Percentiles rank a stretch among this genome's conserved stretches.
phyloP scores from a whole-genome alignment of 1,139 yeast species.

The Blastobotrys elegans region DNA sequence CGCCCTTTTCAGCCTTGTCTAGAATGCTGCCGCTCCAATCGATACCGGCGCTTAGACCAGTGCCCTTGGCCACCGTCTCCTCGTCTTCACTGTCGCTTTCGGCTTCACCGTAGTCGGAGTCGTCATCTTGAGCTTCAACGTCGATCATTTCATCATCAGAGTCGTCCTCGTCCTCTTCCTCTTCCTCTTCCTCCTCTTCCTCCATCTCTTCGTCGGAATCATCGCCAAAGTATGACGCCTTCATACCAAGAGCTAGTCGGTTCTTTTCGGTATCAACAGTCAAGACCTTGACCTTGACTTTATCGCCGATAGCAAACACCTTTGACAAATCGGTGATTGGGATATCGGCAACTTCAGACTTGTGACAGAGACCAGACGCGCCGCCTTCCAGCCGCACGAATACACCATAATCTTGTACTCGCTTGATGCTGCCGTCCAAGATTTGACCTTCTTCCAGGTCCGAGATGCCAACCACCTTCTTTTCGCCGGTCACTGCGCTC shows the following conservation, averaged over 20 bases:
- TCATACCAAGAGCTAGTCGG: constrained; percentile 84
- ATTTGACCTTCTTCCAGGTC: constrained; percentile 68
- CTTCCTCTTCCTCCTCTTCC: constrained; percentile 30
- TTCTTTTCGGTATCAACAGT: constrained; percentile 59
- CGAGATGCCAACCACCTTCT: constrained; percentile 37
- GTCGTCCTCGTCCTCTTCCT: constrained; percentile 27
- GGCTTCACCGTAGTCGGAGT: constrained; percentile 24
- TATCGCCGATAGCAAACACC: constrained; percentile 81
- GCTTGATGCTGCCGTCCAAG: constrained; percentile 67
- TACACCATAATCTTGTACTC: constrained; percentile 84
- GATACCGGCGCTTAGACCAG: constrained; percentile 79
- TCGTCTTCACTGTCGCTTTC: constrained; percentile 29
- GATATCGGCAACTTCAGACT: constrained; percentile 74
- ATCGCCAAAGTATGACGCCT: constrained; percentile 76
- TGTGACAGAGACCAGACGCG: constrained; percentile 81
- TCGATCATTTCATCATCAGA: constrained; percentile 24
- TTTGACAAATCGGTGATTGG: constrained; percentile 48
- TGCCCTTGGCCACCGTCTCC: constrained; percentile 20
- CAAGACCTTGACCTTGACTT: constrained; percentile 78
- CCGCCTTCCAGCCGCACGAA: constrained; percentile 78
- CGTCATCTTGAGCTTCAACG: constrained; percentile 20
- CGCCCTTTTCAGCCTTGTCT: constrained; percentile 63
- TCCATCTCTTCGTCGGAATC: constrained; percentile 37
- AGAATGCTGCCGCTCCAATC: constrained; percentile 92
- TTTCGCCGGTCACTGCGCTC: constrained; percentile 64